These are phyloP conservation scores for Alopecurus myosuroides DNA, from an alignment of 176 grass and related monocot genomes.

Conservation along the genomic window DNA sequence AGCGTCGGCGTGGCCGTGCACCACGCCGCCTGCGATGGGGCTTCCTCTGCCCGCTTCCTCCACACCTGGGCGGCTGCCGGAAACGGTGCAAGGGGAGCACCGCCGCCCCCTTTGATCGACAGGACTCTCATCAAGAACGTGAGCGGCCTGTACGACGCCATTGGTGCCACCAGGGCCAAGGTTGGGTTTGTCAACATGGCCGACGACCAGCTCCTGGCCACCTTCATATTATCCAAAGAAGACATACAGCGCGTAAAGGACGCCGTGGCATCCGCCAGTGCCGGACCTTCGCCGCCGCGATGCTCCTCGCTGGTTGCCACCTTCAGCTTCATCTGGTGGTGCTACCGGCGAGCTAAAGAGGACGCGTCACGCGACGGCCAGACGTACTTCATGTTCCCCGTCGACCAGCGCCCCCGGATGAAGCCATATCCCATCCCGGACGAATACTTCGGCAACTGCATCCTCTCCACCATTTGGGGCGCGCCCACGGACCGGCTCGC, in stretches of 20 bases:
- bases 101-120: conserved; percentile 8
- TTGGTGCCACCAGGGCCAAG: too few relatives aligned
- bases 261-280: background rate
- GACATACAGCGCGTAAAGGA: conserved; percentile 16
- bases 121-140: conserved; percentile 29
- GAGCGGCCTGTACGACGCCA: background rate
- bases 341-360: conserved; percentile 13
- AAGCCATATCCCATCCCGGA: conserved; percentile 16
- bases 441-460: conserved; percentile 44
- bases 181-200: background rate
- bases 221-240: conserved; percentile 4
- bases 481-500: too few relatives aligned
- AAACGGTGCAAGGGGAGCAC: too few relatives aligned
- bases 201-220: background rate
- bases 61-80: conserved; percentile 8
- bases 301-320: conserved; percentile 28
- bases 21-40: conserved; percentile 39
- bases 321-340: conserved; percentile 18
- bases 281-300: background rate
- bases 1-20: conserved; percentile 26
- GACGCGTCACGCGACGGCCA: background rate
- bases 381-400: background rate
- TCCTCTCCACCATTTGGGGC: background rate
- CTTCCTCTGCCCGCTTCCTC: conserved; percentile 26
- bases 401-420: conserved; percentile 27